phyloP scores from a whole-genome alignment of 2,329 filamentous ascomycete species.

The Nemania sp. region DNA sequence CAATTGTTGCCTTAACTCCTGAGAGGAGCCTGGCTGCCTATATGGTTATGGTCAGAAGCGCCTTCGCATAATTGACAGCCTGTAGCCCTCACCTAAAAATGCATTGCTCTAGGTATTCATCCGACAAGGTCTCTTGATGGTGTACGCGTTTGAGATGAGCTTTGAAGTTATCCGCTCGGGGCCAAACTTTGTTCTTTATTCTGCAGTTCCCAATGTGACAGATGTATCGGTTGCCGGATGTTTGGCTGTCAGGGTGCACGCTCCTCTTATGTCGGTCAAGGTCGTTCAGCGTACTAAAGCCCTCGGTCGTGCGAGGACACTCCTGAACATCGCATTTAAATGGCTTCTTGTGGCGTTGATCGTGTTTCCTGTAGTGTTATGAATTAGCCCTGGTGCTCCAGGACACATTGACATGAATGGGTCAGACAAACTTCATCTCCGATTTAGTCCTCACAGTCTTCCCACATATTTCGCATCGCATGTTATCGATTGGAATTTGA shows the following conservation, averaged over 20 bases:
- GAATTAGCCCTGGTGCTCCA: conserved; percentile 28
- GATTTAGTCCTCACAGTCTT: conserved; percentile 54
- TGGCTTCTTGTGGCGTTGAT: conserved; percentile 69
- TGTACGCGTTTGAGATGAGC: conserved; percentile 77
- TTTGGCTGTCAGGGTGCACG: conserved; percentile 60
- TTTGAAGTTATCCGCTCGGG: conserved; percentile 83
- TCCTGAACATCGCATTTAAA: conserved; percentile 60
- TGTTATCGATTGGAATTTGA: conserved; percentile 21
- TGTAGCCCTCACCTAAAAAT: conserved; percentile 33
- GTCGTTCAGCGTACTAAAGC: conserved; percentile 81
- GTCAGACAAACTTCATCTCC: conserved; percentile 55
- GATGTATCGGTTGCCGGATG: conserved; percentile 56
- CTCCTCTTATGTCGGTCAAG: conserved; percentile 76
- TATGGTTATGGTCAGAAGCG: conserved; percentile 22
- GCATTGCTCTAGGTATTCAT: conserved; percentile 46
- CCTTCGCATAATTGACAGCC: not conserved
- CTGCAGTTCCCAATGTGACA: conserved; percentile 63
- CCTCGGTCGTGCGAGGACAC: conserved; percentile 63
- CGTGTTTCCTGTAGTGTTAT: conserved; percentile 66
- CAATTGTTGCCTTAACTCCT: no score
- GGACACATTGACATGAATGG: not conserved
- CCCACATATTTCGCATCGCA: conserved; percentile 46
- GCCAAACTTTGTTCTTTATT: conserved; percentile 71
- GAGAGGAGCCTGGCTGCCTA: conserved; percentile 1
- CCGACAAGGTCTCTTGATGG: conserved; percentile 39